Base-by-base conservation (phyloP, 257 asterid genomes). In the Echites panduratus region DNA sequence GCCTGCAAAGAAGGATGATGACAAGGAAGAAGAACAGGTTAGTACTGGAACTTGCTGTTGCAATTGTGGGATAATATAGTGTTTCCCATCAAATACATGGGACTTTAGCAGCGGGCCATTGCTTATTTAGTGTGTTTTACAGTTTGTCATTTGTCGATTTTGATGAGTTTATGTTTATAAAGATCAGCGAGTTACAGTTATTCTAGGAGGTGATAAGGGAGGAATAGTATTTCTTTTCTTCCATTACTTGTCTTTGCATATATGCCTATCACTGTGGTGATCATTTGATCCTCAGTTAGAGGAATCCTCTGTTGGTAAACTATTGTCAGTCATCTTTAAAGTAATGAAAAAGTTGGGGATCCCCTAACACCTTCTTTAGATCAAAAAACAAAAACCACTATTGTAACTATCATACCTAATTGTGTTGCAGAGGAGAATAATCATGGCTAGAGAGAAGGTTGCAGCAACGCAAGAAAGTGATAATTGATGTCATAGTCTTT, bases 11-110 rank as follows among this genome's bases (percentile, higher is more conserved):
- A 80, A 61, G 73, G 87, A 76, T 54, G 83, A 75, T 45, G 81
- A 67, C 70, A 83, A 80, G 76, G 92, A 85, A 79, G 96, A 83
- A 78, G 90, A 82, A 64, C 87, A 90, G 96, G 96, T 93, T 74
- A 79, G 92, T 83, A 35, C 71, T 66, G 53, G 70, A 76, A 45
- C 71, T 73, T 63, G 22, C 78, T 24, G n/a, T 61, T 38, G 13
- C 19, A n/a, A 4, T 5, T 11, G 43, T 9, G 29, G 35, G 47
- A 70, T 32, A 54, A 27, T 24, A 5, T 75, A n/a, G 12, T 8
- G 26, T 50, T 20, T 50, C 7, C 47, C 22, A 50, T 7, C 11
- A n/a, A 20, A 7, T 44, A 56, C 32, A 49, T 62, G 17, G 9
- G 73, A 44, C 8, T 27, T 56, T 29, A 38, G 44, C 27, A 19